phyloP scores from a whole-genome alignment of 2,329 filamentous ascomycete species.

The Zymoseptoria crescenta region DNA sequence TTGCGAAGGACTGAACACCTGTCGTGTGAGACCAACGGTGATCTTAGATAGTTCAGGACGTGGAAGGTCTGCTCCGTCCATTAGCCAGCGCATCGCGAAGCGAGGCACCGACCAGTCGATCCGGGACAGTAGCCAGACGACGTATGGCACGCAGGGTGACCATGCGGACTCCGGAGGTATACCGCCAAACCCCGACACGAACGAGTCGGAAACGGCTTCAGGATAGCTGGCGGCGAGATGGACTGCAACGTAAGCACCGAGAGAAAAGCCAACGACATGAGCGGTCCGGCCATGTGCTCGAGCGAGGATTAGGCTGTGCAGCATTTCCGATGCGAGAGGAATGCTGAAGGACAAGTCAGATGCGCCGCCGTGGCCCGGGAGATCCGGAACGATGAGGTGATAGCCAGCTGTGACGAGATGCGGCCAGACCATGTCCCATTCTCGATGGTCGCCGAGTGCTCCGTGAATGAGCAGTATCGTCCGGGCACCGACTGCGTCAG shows the following conservation, averaged over 20 bases:
- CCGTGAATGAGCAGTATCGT: constrained; percentile 23
- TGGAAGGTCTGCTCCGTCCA: constrained; percentile 18
- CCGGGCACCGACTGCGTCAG: background rate
- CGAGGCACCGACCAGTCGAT: constrained; percentile 14
- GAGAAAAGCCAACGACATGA: constrained; percentile 21
- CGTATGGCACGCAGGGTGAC: constrained; percentile 10
- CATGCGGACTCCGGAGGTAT: constrained; percentile 5
- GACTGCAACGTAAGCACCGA: constrained; percentile 21
- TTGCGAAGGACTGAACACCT: constrained; percentile 10
- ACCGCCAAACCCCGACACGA: constrained; percentile 17
- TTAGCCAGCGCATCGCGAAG: constrained; percentile 15
- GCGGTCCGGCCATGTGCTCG: constrained; percentile 15
- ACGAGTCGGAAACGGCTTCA: constrained; percentile 11
- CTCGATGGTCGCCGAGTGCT: constrained; percentile 10
- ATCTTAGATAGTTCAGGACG: background rate
- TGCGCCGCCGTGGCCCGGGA: constrained; percentile 17
- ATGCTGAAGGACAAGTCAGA: constrained; percentile 18
- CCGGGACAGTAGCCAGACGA: constrained; percentile 10
- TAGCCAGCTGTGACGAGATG: constrained; percentile 14
- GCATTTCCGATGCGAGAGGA: constrained; percentile 10
- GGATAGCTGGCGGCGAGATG: constrained; percentile 17
- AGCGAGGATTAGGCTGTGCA: constrained; percentile 17
- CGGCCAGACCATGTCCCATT: constrained; percentile 20
- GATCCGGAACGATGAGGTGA: constrained; percentile 21
- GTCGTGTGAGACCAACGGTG: constrained; percentile 10